Evolutionary conservation across 345 rosid species (phyloP).

Genomic region (thale cress (Arabidopsis thaliana)): DNA sequence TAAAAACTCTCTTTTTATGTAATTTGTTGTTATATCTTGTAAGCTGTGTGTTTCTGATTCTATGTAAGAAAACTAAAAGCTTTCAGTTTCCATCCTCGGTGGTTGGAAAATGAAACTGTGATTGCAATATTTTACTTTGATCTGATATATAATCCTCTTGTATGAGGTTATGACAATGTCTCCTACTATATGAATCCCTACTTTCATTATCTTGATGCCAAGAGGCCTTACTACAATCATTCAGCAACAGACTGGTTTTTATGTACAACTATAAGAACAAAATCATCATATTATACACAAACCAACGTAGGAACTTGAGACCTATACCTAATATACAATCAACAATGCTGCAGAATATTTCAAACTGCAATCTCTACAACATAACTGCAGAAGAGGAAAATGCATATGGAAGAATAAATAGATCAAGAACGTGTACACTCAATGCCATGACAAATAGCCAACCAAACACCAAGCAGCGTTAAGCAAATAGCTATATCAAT

Average conservation of each 20-base stretch:
- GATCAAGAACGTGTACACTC: slow-evolving; percentile 51
- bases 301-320: slow-evolving; percentile 10
- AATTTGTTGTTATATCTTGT: slow-evolving; percentile 35
- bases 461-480: slow-evolving; percentile 66
- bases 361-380: slow-evolving; percentile 19
- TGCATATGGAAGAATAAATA: slow-evolving; percentile 6
- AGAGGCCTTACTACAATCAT: slow-evolving; percentile 4
- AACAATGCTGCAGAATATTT: slow-evolving; percentile 13
- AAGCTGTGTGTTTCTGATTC: slow-evolving; percentile 36
- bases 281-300: slow-evolving; percentile 19
- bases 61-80: slow-evolving; percentile 39
- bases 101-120: slow-evolving; percentile 43
- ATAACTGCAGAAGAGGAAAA: slow-evolving; percentile 9
- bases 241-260: neutral
- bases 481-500: slow-evolving; percentile 78
- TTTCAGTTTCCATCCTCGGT: slow-evolving; percentile 44
- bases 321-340: slow-evolving; percentile 24
- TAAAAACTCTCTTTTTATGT: slow-evolving; percentile 31
- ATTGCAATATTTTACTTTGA: slow-evolving; percentile 38
- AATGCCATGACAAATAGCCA: slow-evolving; percentile 64
- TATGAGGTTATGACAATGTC: slow-evolving; percentile 4
- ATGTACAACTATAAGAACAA: slow-evolving; percentile 11
- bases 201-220: neutral
- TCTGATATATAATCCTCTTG: slow-evolving; percentile 12
- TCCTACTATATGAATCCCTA: neutral